phyloP scores from a whole-genome alignment of 2,329 filamentous ascomycete genomes.

The Pseudonectria buxi region DNA sequence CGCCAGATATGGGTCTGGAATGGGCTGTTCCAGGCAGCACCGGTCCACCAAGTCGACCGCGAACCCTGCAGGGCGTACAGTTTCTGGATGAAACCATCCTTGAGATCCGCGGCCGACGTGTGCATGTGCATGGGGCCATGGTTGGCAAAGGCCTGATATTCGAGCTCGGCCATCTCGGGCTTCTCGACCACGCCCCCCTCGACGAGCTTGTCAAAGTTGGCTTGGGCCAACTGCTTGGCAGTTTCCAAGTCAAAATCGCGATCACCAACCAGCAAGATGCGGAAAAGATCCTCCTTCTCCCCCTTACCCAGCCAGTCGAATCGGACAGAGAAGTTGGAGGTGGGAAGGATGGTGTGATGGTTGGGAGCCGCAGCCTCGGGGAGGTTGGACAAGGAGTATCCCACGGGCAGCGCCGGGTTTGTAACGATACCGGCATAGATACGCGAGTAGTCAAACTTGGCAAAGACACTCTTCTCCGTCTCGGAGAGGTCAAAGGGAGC shows the following conservation, averaged over 20 bases:
- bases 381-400: constrained; percentile 16
- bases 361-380: constrained; percentile 10
- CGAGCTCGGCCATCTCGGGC: constrained; percentile 15
- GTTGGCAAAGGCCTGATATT: constrained; percentile 27
- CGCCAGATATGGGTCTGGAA: constrained; percentile 29
- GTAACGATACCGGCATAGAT: constrained; percentile 27
- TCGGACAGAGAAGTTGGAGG: constrained; percentile 14
- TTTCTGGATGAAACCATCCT: constrained; percentile 33
- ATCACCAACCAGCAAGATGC: constrained; percentile 23
- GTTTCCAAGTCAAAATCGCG: constrained; percentile 10
- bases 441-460: constrained; percentile 25
- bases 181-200: constrained; percentile 18
- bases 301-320: constrained; percentile 25
- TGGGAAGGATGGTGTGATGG: constrained; percentile 14
- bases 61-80: constrained; percentile 37
- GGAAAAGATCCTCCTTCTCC: constrained; percentile 20
- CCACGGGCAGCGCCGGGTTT: constrained; percentile 19
- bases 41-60: constrained; percentile 39
- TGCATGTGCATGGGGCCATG: constrained; percentile 32
- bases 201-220: constrained; percentile 23
- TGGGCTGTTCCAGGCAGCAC: constrained; percentile 29
- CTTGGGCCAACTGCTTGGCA: constrained; percentile 20
- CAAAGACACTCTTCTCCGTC: constrained; percentile 26
- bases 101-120: constrained; percentile 28
- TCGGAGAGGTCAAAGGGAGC: constrained; percentile 25